A percentile compares a stretch with the other conserved stretches of the same genome.
These are phyloP conservation scores for Lodderomyces orthopsilosis DNA, from an alignment of 1,139 yeast genomes.

Conservation along the genomic window DNA sequence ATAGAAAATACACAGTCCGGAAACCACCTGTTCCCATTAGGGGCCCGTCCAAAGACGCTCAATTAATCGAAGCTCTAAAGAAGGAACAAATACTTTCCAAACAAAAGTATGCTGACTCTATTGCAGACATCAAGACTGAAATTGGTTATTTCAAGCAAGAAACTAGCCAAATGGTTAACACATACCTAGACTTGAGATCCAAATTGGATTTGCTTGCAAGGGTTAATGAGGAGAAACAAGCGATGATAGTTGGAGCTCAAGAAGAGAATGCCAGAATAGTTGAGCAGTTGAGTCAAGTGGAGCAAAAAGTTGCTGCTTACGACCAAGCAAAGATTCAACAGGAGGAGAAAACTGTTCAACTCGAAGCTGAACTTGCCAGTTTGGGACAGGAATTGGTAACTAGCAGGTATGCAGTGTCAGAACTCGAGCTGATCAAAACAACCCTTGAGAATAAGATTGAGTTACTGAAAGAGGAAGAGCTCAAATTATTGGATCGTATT, in stretches of 20 bases:
- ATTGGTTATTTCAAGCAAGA: slow-evolving; percentile 9
- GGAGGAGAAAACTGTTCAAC: slow-evolving; percentile 1
- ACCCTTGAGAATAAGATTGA: neutral
- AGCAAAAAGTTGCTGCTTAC: neutral
- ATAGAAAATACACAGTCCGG: neutral
- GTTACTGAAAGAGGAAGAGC: neutral
- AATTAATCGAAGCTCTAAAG: neutral
- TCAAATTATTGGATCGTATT: neutral
- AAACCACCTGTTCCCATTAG: slow-evolving; percentile 3
- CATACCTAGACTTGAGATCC: slow-evolving; percentile 5
- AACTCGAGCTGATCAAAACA: neutral
- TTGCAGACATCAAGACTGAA: slow-evolving; percentile 10
- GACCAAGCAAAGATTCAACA: neutral
- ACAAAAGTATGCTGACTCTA: slow-evolving; percentile 6
- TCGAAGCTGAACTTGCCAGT: slow-evolving; percentile 1
- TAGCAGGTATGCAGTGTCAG: neutral
- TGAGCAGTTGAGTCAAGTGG: slow-evolving; percentile 1
- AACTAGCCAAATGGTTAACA: slow-evolving; percentile 2
- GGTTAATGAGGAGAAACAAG: slow-evolving; percentile 2
- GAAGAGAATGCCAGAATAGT: neutral
- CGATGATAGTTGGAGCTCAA: neutral
- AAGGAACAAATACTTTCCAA: slow-evolving; percentile 6
- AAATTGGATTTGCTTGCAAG: slow-evolving; percentile 5
- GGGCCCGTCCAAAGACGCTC: neutral
- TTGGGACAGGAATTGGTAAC: slow-evolving; percentile 1